A percentile compares a stretch with the other conserved stretches of the same genome.
phyloP scores from a whole-genome alignment of 352 stramenopile species.

The Phytophthora uliginosa region DNA sequence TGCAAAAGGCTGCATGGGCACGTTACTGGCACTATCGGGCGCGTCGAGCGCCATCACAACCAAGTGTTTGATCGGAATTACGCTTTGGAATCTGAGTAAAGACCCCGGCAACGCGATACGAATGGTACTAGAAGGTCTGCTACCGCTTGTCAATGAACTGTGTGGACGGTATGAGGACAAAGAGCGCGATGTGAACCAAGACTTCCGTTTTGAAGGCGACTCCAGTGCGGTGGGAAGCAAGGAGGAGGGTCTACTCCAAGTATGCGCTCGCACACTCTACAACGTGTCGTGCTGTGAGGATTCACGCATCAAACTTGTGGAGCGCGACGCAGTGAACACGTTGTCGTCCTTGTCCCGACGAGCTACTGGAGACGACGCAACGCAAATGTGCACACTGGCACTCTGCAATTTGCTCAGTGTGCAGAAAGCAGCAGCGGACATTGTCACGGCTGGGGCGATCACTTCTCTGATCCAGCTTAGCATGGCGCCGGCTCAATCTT shows the following conservation, averaged over 20 bases:
- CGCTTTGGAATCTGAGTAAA: slow-evolving; percentile 82
- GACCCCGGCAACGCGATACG: slow-evolving; percentile 66
- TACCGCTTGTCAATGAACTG: slow-evolving; percentile 72
- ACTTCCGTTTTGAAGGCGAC: neutral
- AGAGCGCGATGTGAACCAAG: neutral
- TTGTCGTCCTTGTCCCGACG: slow-evolving; percentile 60
- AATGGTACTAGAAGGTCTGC: slow-evolving; percentile 82
- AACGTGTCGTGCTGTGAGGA: slow-evolving; percentile 83
- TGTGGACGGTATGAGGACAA: slow-evolving; percentile 37
- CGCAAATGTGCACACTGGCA: slow-evolving; percentile 83
- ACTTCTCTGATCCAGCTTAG: slow-evolving; percentile 73
- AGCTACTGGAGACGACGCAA: slow-evolving; percentile 49
- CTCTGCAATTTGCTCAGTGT: slow-evolving; percentile 85
- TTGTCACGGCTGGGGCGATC: slow-evolving; percentile 74
- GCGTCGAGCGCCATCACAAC: slow-evolving; percentile 41
- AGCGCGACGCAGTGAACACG: slow-evolving; percentile 67
- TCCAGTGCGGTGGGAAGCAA: neutral
- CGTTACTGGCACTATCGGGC: slow-evolving; percentile 58
- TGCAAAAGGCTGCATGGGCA: slow-evolving; percentile 72
- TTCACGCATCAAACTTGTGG: slow-evolving; percentile 70
- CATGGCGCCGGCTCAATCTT: slow-evolving; percentile 51
- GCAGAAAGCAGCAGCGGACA: slow-evolving; percentile 75
- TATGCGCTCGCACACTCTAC: slow-evolving; percentile 74
- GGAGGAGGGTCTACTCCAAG: slow-evolving; percentile 41
- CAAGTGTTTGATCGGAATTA: slow-evolving; percentile 65